Conservation (phyloP, 2,329 filamentous ascomycete genomes). For the Cladosporium sp. region DNA sequence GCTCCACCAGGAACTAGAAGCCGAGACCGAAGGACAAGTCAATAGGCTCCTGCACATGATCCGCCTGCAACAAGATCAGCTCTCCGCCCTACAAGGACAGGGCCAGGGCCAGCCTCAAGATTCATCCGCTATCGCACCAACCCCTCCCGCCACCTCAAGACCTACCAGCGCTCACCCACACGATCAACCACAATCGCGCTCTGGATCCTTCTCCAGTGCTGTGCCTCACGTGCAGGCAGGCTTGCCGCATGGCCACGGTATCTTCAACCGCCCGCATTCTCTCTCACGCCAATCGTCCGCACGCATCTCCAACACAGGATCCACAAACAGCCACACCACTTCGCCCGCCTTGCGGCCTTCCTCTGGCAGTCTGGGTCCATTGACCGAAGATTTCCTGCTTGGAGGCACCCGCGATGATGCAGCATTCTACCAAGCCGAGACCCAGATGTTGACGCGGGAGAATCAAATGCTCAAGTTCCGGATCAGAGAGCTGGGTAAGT, state of each 20-base stretch:
- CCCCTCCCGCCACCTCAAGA: slow-evolving; percentile 24
- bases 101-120: background rate
- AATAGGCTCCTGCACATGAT: slow-evolving; percentile 76
- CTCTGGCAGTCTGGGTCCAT: slow-evolving; percentile 46
- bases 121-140: slow-evolving; percentile 27
- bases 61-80: slow-evolving; percentile 67
- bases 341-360: slow-evolving; percentile 50
- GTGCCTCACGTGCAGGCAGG: slow-evolving; percentile 5
- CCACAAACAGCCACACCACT: slow-evolving; percentile 24
- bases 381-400: slow-evolving; percentile 54
- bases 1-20: slow-evolving; percentile 73
- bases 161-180: slow-evolving; percentile 43
- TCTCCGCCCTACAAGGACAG: slow-evolving; percentile 52
- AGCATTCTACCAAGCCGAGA: slow-evolving; percentile 78
- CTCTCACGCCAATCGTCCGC: slow-evolving; percentile 44
- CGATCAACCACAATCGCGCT: slow-evolving; percentile 18
- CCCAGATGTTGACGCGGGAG: slow-evolving; percentile 70
- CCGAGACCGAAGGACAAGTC: slow-evolving; percentile 74
- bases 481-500: slow-evolving; percentile 65
- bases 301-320: slow-evolving; percentile 21
- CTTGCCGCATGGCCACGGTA: slow-evolving; percentile 14
- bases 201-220: slow-evolving; percentile 19
- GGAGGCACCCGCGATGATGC: slow-evolving; percentile 64
- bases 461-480: slow-evolving; percentile 78
- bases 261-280: slow-evolving; percentile 29